Conservation (phyloP, 192 early-diverging fungal genomes). For the Podila verticillata region DNA sequence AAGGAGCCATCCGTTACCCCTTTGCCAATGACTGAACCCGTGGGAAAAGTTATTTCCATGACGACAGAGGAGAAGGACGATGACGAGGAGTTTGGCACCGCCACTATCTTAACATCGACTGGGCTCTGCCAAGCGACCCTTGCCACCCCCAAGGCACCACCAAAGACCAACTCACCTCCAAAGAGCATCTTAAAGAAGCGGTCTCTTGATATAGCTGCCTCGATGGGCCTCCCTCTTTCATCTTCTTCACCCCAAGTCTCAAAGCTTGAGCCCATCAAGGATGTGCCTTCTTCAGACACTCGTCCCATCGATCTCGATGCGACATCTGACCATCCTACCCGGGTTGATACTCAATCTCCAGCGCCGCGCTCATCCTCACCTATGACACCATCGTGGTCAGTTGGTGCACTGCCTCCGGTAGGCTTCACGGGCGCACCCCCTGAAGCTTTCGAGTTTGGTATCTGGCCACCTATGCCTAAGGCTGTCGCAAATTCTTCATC, state of each 20-base stretch:
- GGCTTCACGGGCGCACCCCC: too few species aligned
- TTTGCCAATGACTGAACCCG: too few species aligned
- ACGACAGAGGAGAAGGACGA: background rate
- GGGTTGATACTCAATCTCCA: too few species aligned
- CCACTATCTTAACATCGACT: conserved; percentile 3
- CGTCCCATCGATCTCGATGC: background rate
- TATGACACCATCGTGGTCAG: too few species aligned
- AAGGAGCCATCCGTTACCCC: background rate
- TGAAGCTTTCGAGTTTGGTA: too few species aligned
- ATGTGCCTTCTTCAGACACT: background rate
- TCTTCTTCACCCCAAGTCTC: background rate
- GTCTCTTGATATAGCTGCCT: background rate
- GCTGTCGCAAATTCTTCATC: background rate
- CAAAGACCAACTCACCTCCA: background rate
- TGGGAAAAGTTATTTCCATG: too few species aligned
- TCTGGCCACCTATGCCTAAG: background rate
- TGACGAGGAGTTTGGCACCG: background rate
- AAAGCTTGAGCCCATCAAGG: background rate
- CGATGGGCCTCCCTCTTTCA: background rate
- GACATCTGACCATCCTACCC: too few species aligned
- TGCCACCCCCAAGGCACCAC: conserved; percentile 5
- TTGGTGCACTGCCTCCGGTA: too few species aligned
- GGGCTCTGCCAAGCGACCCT: conserved; percentile 6
- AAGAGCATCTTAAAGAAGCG: conserved; percentile 34
- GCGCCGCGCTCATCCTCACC: too few species aligned